Evolutionary conservation across 2,329 filamentous ascomycete genomes (phyloP), one percentile per base, ranked within the genome.

Genomic region (Neocatenulostroma microsporum): DNA sequence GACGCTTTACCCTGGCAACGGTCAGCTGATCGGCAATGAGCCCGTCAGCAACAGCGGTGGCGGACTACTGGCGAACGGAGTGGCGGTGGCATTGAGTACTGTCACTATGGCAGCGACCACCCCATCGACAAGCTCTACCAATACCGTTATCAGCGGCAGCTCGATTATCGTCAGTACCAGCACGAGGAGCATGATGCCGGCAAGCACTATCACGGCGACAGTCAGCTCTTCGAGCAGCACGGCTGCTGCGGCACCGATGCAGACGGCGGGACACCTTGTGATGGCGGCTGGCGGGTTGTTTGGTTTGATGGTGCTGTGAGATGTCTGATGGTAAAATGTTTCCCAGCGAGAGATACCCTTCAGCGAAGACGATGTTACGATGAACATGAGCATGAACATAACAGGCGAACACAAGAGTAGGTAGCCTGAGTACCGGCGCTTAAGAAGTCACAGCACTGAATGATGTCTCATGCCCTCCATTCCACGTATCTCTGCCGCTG

Each of bases 11-110:
- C 28, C 27, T 4, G 34, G 34, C n/a, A 33, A 41, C 18, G 23
- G 19, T 12, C 33, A 33, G 10, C 26, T 41, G 12, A 39, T 41
- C 14, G 39, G 39, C 18, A 37, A 38, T 21, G 39, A 38, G 39
- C n/a, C 8, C 2, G 39, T 41, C 14, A 39, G 18, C 8, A 24
- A 38, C 8, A 36, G 24, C 11, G n/a, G 21, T n/a, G 25, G 25
- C 14, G 39, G 39, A 9, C 21, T 41, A 18, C 25, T 41, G 34
- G 39, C 39, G 15, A 41, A 41, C 18, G 38, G 38, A 15, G 19
- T 23, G 33, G 37, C 33, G 13, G 21, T 41, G 2, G 12, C 21
- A 6, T 20, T 41, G 17, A 30, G 27, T 3, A 25, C 27, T 2
- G 21, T 31, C 2, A 24, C 25, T 13, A 5, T 23, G 4, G 30